Evolutionary conservation across 352 stramenopile species (phyloP).

Genomic region (Pythium scleroteichum): DNA sequence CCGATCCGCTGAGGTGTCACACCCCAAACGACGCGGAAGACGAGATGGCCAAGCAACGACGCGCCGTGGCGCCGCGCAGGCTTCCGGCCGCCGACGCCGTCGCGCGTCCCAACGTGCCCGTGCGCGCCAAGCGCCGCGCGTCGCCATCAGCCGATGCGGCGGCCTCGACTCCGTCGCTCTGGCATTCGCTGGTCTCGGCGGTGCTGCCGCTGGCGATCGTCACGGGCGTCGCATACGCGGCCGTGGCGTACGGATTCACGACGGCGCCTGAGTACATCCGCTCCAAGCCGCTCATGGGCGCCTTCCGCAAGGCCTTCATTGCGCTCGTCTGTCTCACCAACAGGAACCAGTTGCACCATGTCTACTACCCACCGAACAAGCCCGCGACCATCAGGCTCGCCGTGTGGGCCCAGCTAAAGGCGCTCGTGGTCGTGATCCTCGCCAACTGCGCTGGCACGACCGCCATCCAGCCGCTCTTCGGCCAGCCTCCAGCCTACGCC

Average conservation of each 20-base stretch:
- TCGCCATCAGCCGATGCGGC: background rate
- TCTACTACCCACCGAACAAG: slow-evolving; percentile 40
- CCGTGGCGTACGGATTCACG: slow-evolving; percentile 58
- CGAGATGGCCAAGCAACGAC: background rate
- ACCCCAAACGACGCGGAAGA: slow-evolving; percentile 1
- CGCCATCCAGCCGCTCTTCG: slow-evolving; percentile 62
- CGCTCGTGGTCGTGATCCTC: slow-evolving; percentile 49
- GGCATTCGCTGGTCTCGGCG: slow-evolving; percentile 10
- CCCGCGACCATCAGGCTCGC: slow-evolving; percentile 39
- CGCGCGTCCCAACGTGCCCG: slow-evolving; percentile 12
- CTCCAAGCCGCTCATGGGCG: slow-evolving; percentile 40
- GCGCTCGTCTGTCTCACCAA: slow-evolving; percentile 58
- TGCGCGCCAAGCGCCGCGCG: background rate
- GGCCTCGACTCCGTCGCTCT: slow-evolving; percentile 2
- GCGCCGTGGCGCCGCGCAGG: background rate
- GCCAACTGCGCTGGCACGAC: slow-evolving; percentile 69
- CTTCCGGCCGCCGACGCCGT: background rate
- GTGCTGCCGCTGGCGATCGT: slow-evolving; percentile 46
- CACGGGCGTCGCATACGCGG: slow-evolving; percentile 36
- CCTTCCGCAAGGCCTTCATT: slow-evolving; percentile 62
- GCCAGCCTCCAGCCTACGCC: slow-evolving; percentile 54
- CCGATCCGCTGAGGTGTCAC: background rate
- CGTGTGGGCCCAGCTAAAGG: slow-evolving; percentile 37
- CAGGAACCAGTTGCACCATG: slow-evolving; percentile 42
- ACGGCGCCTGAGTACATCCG: slow-evolving; percentile 49